Percentiles rank a stretch among this genome's conserved stretches.
These are phyloP conservation scores for Epichloe baconii DNA, from an alignment of 2,329 filamentous ascomycete genomes.

Conservation along the genomic window DNA sequence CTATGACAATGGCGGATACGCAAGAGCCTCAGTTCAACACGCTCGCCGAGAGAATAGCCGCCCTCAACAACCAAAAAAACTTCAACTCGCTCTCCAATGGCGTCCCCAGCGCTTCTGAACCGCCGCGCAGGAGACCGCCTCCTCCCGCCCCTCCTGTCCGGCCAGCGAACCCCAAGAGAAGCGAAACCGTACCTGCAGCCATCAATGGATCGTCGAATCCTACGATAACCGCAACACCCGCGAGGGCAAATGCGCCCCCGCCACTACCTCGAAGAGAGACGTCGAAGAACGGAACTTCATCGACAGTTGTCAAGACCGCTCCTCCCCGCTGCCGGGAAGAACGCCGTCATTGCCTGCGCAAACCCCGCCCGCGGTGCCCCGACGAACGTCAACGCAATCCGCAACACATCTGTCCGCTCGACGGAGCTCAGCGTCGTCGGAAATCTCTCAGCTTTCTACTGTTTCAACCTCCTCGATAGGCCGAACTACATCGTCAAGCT, in stretches of 20 bases:
- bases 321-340: conserved; percentile 23
- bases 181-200: conserved; percentile 20
- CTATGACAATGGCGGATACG: conserved; percentile 39
- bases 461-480: conserved; percentile 39
- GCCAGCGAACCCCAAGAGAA: conserved; percentile 23
- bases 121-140: conserved; percentile 28
- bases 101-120: conserved; percentile 18
- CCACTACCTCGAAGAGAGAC: conserved; percentile 22
- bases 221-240: conserved; percentile 25
- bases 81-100: conserved; percentile 24
- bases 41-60: conserved; percentile 49
- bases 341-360: conserved; percentile 18
- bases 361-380: conserved; percentile 36
- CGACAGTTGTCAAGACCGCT: conserved; percentile 10
- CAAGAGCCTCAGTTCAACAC: conserved; percentile 49
- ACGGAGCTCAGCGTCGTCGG: conserved; percentile 45
- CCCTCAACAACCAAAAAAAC: conserved; percentile 48
- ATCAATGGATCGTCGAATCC: conserved; percentile 7
- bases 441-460: conserved; percentile 39
- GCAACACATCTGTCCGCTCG: conserved; percentile 24
- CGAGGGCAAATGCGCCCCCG: conserved; percentile 22
- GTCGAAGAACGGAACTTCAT: conserved; percentile 7
- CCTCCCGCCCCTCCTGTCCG: conserved; percentile 29
- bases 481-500: conserved; percentile 33
- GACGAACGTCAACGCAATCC: conserved; percentile 32